Base-by-base conservation (phyloP, 2,329 filamentous ascomycete species). In the Zasmidium angulare region DNA sequence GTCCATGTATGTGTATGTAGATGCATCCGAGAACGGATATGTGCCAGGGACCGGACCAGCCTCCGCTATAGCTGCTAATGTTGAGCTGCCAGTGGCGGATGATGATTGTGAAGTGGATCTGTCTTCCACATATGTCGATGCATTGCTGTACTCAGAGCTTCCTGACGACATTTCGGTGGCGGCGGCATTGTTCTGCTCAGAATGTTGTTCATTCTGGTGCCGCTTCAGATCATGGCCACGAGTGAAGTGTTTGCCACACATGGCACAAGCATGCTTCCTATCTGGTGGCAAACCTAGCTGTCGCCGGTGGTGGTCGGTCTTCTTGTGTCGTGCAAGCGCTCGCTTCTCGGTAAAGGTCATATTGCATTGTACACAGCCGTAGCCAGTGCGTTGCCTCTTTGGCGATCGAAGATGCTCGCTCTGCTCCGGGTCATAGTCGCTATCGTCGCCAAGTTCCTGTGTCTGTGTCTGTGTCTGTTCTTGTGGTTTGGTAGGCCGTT, bases 321-420 rank as follows among this genome's bases (percentile, higher is more conserved):
- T 66, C 46, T 63, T 61, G 53, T 70, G 68, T 26, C 68, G 62
- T 10, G 67, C 67, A 21, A 69, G 57, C 0, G 68, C 67, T 22
- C 68, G 61, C 53, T 68, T 68, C 57, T 68, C 65, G 4, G 68
- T 69, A 51, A 69, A 69, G 2, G 60, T 61, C 26, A 53, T 67
- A 43, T 61, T 56, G 46, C 65, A 67, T 12, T 58, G 55, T 21
- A 56, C 55, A 36, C 65, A 67, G 11, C 43, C 23, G 53, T 53
- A 64, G 46, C 56, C 46, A 10, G 56, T 61, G 23, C 60, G 46
- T 21, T 56, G 53, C 23, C 59, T 55, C 51, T 65, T 65, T n/a
- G 57, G 46, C 12, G 63, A 50, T 4, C 54, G 63, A 14, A 56
- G 48, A 31, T 56, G 24, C 12, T 46, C 40, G 48, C 55, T 48